Conservation (phyloP, 371 early-diverging fungal genomes). For the Ordospora colligata region DNA sequence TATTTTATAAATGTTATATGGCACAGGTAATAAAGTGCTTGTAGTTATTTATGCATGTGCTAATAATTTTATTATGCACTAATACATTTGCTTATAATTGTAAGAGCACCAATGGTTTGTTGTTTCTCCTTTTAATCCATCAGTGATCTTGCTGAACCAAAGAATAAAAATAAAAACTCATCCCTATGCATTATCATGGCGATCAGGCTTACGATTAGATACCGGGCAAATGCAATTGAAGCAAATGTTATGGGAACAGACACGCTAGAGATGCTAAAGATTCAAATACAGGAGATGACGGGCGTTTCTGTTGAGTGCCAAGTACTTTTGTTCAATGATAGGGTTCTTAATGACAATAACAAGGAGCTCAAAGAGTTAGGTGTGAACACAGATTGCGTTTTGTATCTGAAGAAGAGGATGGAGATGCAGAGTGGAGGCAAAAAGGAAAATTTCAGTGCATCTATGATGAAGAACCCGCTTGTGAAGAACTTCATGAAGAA, state of each 20-base stretch:
- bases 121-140: conserved; percentile 25
- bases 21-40: too few relatives aligned
- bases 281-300: conserved; percentile 42
- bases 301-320: conserved; percentile 19
- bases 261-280: conserved; percentile 47
- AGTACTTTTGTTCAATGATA: conserved; percentile 41
- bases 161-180: conserved; percentile 24
- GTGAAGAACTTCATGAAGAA: conserved; percentile 59
- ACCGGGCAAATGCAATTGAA: conserved; percentile 32
- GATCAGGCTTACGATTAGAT: conserved; percentile 47
- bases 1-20: not conserved
- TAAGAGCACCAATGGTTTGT: not conserved
- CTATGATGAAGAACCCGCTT: conserved; percentile 45
- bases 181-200: not conserved
- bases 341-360: conserved; percentile 29
- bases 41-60: too few relatives aligned
- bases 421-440: conserved; percentile 4
- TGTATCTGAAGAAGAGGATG: conserved; percentile 43
- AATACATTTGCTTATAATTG: too few relatives aligned
- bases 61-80: too few relatives aligned
- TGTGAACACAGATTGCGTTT: conserved; percentile 13
- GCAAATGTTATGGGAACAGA: conserved; percentile 37
- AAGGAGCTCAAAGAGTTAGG: conserved; percentile 43
- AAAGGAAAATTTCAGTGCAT: not conserved
- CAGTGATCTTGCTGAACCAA: conserved; percentile 10